Evolutionary conservation across 441 rosid species (phyloP).

Genomic region (Populus hybrid): DNA sequence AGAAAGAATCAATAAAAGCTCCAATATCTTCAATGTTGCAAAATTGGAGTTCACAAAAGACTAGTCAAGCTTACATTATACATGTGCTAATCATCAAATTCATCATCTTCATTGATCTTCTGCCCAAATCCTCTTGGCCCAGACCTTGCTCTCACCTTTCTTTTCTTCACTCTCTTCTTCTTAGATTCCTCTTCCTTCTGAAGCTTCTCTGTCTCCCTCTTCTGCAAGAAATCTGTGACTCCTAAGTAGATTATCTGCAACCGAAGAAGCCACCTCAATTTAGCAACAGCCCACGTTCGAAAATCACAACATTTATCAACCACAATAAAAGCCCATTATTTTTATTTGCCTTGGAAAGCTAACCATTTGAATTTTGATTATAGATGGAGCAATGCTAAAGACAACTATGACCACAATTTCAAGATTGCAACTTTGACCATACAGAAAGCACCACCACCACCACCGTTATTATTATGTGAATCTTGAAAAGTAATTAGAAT

Average conservation of each 20-base stretch:
- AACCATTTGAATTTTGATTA: too few species aligned
- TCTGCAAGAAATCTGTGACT: conserved; percentile 70
- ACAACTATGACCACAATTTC: too few species aligned
- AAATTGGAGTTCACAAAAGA: not conserved
- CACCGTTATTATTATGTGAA: not conserved
- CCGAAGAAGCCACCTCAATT: conserved; percentile 7
- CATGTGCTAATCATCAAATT: conserved; percentile 6
- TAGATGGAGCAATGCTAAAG: too few species aligned
- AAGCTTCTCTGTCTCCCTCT: conserved; percentile 70
- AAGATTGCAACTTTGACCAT: too few species aligned
- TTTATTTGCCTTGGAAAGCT: too few species aligned
- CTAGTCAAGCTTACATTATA: not conserved
- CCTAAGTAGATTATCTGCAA: conserved; percentile 73
- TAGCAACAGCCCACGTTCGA: conserved; percentile 11
- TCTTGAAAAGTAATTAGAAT: not conserved
- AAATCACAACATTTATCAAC: not conserved
- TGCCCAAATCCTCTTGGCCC: conserved; percentile 89
- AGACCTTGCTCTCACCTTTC: conserved; percentile 44
- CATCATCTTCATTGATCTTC: conserved; percentile 45
- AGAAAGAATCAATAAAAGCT: too few species aligned
- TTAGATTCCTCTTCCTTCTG: conserved; percentile 66
- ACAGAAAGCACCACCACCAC: too few species aligned
- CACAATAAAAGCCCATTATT: not conserved
- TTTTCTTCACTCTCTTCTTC: conserved; percentile 53
- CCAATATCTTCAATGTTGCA: too few species aligned